A percentile compares a stretch with the other conserved stretches of the same genome.
phyloP scores from a whole-genome alignment of 2,329 filamentous ascomycete species.

The Fusarium azukiicola region DNA sequence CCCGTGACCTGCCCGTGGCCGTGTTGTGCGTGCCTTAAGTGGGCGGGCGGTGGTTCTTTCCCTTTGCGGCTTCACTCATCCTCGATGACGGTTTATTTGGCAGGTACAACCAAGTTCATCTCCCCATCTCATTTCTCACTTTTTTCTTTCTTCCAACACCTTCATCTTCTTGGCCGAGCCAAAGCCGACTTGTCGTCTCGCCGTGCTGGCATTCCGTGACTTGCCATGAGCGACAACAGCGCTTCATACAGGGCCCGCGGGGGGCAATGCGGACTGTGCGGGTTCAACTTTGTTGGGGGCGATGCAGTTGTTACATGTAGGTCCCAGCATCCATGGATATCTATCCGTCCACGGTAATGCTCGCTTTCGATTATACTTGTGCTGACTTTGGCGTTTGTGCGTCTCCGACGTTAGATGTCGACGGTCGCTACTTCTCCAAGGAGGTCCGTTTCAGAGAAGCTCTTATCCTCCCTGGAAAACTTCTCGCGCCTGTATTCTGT shows the following conservation, averaged over 20 bases:
- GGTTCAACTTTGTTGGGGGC: not conserved
- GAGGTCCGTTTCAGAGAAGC: not conserved
- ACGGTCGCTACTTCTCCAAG: not conserved
- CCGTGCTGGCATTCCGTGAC: not conserved
- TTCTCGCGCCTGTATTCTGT: no score
- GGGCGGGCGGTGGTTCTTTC: not conserved
- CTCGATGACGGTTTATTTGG: no score
- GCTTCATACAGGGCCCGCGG: no score
- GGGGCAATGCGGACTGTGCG: not conserved
- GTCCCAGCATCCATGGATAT: not conserved
- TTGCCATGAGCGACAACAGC: not conserved
- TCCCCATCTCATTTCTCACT: not conserved
- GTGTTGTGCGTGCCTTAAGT: not conserved
- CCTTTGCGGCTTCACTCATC: not conserved
- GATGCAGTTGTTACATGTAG: not conserved
- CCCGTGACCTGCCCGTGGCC: no score
- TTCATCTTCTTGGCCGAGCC: not conserved
- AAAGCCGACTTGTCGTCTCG: not conserved
- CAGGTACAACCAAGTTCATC: not conserved
- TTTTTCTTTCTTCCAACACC: not conserved
- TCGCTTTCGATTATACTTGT: not conserved
- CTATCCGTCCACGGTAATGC: no score
- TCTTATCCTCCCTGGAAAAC: no score
- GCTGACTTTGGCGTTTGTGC: not conserved
- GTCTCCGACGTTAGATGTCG: not conserved